Conservation (phyloP, 352 stramenopile genomes). For the Phytophthora cajani region DNA sequence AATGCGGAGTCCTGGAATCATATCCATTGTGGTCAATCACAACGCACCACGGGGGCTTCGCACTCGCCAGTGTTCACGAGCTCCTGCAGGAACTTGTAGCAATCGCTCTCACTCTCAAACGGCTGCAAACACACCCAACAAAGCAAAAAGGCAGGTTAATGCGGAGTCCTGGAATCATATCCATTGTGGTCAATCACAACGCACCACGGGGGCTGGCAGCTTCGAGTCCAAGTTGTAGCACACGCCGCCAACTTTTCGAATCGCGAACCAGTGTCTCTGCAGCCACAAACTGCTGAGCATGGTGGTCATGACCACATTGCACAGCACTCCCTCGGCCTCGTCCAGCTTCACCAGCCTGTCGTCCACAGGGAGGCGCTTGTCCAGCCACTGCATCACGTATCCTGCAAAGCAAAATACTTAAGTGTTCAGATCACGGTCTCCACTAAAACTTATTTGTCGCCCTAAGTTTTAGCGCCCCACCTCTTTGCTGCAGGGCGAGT, state of each 20-base stretch:
- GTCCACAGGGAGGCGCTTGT: conserved; percentile 63
- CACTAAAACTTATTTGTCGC: neutral
- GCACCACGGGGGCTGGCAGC: conserved; percentile 55
- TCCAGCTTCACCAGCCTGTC: conserved; percentile 55
- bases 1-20: too few relatives aligned
- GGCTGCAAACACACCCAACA: conserved; percentile 28
- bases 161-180: too few relatives aligned
- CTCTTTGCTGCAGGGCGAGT: conserved; percentile 62
- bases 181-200: neutral
- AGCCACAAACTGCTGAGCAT: conserved; percentile 62
- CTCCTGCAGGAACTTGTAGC: conserved; percentile 67
- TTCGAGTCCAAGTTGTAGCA: conserved; percentile 87
- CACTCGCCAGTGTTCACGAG: conserved; percentile 75
- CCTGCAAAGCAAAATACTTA: conserved; percentile 34
- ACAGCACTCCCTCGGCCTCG: conserved; percentile 59
- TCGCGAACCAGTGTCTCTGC: conserved; percentile 82
- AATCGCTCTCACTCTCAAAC: conserved; percentile 57
- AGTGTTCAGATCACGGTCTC: conserved; percentile 2
- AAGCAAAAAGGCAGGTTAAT: too few relatives aligned
- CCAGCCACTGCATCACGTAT: conserved; percentile 70
- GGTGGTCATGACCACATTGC: conserved; percentile 65
- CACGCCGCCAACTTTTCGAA: conserved; percentile 64
- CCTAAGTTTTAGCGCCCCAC: conserved; percentile 29
- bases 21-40: too few relatives aligned
- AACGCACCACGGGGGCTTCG: conserved; percentile 57